phyloP scores from a whole-genome alignment of 2,329 filamentous ascomycete genomes.

The Fusarium anguioides region DNA sequence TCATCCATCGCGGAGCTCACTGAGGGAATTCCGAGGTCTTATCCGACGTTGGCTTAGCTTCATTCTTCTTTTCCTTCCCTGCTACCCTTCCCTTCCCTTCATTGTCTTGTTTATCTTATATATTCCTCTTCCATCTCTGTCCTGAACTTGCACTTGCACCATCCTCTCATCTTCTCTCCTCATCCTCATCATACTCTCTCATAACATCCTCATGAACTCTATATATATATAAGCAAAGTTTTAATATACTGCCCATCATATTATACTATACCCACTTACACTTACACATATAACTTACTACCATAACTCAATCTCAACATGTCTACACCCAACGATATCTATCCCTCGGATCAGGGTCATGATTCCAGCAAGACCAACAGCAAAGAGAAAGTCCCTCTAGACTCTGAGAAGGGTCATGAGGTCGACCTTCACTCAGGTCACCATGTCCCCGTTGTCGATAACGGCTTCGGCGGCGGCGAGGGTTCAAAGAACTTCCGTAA shows the following conservation, averaged over 20 bases:
- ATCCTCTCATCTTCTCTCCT: neutral
- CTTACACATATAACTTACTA: neutral
- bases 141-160: neutral
- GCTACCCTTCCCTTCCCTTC: too few relatives aligned
- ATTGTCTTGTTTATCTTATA: conserved; percentile 27
- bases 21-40: conserved; percentile 40
- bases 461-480: conserved; percentile 46
- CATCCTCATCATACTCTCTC: conserved; percentile 4
- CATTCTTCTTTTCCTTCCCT: conserved; percentile 30
- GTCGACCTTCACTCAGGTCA: conserved; percentile 37
- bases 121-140: conserved; percentile 29
- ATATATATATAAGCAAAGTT: conserved; percentile 1
- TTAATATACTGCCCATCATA: conserved; percentile 6
- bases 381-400: conserved; percentile 43
- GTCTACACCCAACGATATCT: conserved; percentile 39
- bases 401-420: conserved; percentile 17
- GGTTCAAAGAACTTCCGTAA: conserved; percentile 50
- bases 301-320: conserved; percentile 29
- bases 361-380: conserved; percentile 43
- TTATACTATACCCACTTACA: neutral
- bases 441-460: conserved; percentile 37
- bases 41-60: conserved; percentile 5
- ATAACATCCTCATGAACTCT: neutral
- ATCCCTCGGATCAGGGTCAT: conserved; percentile 43
- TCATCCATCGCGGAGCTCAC: conserved; percentile 26